Evolutionary conservation across 2,329 filamentous ascomycete genomes (phyloP).

Genomic region (Atkinsonella texensis): DNA sequence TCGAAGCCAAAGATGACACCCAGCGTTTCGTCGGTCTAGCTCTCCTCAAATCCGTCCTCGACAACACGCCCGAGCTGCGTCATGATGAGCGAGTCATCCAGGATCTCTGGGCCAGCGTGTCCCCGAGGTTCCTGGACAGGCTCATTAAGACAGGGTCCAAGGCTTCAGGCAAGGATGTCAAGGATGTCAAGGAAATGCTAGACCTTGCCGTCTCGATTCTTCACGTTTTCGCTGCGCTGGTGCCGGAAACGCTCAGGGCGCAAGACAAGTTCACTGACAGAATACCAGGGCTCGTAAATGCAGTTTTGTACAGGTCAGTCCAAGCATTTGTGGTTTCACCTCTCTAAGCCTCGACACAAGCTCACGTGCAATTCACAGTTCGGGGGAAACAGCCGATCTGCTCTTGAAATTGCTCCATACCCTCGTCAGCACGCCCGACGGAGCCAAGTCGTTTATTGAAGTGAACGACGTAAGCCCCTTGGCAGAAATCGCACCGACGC

Average conservation of each 20-base stretch:
- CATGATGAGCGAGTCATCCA: slow-evolving; percentile 32
- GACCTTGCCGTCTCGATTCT: slow-evolving; percentile 51
- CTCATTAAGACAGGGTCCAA: slow-evolving; percentile 43
- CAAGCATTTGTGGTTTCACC: no score
- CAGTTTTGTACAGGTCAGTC: slow-evolving; percentile 39
- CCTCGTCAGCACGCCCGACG: slow-evolving; percentile 39
- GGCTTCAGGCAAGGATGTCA: slow-evolving; percentile 31
- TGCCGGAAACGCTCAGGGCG: slow-evolving; percentile 35
- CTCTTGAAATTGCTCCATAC: slow-evolving; percentile 46
- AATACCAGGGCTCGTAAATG: slow-evolving; percentile 39
- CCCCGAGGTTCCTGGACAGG: slow-evolving; percentile 51
- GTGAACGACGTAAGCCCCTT: slow-evolving; percentile 42
- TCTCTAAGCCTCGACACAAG: slow-evolving; percentile 7
- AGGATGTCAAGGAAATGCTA: slow-evolving; percentile 47
- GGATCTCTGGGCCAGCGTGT: slow-evolving; percentile 47
- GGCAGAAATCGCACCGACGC: slow-evolving; percentile 42
- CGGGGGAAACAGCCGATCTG: slow-evolving; percentile 37
- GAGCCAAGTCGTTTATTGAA: slow-evolving; percentile 34
- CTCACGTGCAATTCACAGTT: slow-evolving; percentile 22
- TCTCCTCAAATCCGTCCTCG: slow-evolving; percentile 52
- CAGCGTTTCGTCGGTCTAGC: slow-evolving; percentile 56
- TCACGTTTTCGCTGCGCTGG: slow-evolving; percentile 46
- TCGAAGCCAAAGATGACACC: slow-evolving; percentile 52
- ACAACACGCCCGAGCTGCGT: slow-evolving; percentile 42
- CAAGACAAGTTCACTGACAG: slow-evolving; percentile 37